Conservation (phyloP, 1,284 basidiomycete species). For the Leucoagaricus sp. region DNA sequence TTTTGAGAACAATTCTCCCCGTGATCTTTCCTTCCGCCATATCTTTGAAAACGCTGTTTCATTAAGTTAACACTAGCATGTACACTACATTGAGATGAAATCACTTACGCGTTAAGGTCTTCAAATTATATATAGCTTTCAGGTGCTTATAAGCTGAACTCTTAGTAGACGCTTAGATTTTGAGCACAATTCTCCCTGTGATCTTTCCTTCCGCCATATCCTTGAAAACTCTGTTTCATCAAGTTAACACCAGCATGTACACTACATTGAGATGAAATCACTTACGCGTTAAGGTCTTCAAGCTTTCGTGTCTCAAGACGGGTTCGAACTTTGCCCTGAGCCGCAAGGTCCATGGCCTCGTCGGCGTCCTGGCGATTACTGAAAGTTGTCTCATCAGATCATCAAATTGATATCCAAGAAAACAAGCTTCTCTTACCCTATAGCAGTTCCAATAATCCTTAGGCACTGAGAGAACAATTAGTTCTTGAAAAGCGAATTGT, state of each 20-base stretch:
- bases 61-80: neutral
- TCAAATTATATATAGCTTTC: too few species aligned
- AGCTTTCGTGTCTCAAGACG: slow-evolving; percentile 48
- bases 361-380: slow-evolving; percentile 63
- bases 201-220: slow-evolving; percentile 36
- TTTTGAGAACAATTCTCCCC: slow-evolving; percentile 36
- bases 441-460: slow-evolving; percentile 58
- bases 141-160: too few species aligned
- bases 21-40: slow-evolving; percentile 33
- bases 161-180: too few species aligned
- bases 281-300: slow-evolving; percentile 49
- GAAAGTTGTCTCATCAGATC: neutral
- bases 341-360: slow-evolving; percentile 67
- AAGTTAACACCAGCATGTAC: neutral
- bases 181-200: slow-evolving; percentile 36
- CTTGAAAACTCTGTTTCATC: slow-evolving; percentile 29
- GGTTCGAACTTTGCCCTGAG: slow-evolving; percentile 62
- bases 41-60: slow-evolving; percentile 33
- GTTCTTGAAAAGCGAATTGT: neutral
- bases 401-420: neutral
- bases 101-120: slow-evolving; percentile 48
- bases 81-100: neutral
- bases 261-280: neutral
- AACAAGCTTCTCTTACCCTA: slow-evolving; percentile 45
- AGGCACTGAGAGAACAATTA: slow-evolving; percentile 36